Conservation (phyloP, 805 yeast species). For the Lipomyces orientalis region DNA sequence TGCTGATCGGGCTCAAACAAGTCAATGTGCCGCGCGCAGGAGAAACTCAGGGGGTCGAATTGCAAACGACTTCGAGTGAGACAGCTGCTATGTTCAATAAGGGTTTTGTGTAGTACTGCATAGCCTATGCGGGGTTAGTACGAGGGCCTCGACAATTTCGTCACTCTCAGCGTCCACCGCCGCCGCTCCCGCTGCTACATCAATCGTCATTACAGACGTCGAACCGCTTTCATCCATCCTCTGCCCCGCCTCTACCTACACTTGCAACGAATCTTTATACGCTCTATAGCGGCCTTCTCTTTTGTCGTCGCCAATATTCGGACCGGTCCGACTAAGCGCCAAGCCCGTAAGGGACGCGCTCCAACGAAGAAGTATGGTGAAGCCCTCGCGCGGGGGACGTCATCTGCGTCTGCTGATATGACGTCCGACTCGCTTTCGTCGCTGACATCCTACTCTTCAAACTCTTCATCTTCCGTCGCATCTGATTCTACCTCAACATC, state of each 20-base stretch:
- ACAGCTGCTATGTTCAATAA: neutral
- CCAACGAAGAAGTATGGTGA: slow-evolving; percentile 37
- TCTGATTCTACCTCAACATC: slow-evolving; percentile 17
- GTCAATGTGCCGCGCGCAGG: neutral
- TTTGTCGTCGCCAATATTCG: slow-evolving; percentile 30
- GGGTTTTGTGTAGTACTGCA: neutral
- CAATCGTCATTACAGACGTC: neutral
- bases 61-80: neutral
- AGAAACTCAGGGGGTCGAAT: neutral
- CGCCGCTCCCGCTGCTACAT: neutral
- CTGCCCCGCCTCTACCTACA: neutral
- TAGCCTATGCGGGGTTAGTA: neutral
- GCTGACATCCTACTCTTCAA: slow-evolving; percentile 48
- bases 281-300: slow-evolving; percentile 12
- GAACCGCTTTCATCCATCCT: neutral
- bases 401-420: slow-evolving; percentile 8
- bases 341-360: slow-evolving; percentile 41
- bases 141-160: neutral
- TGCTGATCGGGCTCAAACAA: neutral
- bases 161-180: neutral
- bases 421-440: slow-evolving; percentile 39
- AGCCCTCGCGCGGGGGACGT: neutral
- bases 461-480: slow-evolving; percentile 23
- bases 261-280: neutral
- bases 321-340: slow-evolving; percentile 38